Evolutionary conservation across 495 filamentous ascomycete genomes (phyloP).

Genomic region (Bryoglossum gracile): DNA sequence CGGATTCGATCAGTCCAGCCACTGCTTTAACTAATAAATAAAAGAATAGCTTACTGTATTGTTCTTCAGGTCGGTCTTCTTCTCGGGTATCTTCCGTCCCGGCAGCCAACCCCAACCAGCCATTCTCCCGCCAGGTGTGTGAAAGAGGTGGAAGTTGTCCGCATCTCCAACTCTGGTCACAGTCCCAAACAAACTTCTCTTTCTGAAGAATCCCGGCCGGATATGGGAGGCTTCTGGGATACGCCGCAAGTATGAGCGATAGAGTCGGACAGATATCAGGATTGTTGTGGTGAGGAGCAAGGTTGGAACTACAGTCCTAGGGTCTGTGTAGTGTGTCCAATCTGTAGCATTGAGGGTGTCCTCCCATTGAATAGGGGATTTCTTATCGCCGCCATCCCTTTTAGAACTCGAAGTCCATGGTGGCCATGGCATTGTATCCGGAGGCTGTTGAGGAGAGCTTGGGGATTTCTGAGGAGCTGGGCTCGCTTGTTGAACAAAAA

Average conservation of each 20-base stretch:
- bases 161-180: slow-evolving; percentile 96
- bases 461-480: not conserved
- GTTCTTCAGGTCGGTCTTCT: slow-evolving; percentile 59
- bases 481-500: too few species aligned
- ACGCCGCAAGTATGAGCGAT: slow-evolving; percentile 70
- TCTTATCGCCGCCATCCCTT: slow-evolving; percentile 22
- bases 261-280: slow-evolving; percentile 52
- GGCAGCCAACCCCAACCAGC: slow-evolving; percentile 85
- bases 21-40: not conserved
- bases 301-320: slow-evolving; percentile 58
- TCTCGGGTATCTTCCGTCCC: slow-evolving; percentile 56
- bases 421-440: slow-evolving; percentile 26
- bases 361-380: slow-evolving; percentile 39
- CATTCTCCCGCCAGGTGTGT: slow-evolving; percentile 82
- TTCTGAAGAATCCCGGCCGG: slow-evolving; percentile 57
- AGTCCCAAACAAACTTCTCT: slow-evolving; percentile 66
- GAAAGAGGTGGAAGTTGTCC: slow-evolving; percentile 88
- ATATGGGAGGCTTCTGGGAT: slow-evolving; percentile 70
- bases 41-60: slow-evolving; percentile 55
- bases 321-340: slow-evolving; percentile 62
- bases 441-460: slow-evolving; percentile 1
- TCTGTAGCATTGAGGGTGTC: slow-evolving; percentile 47
- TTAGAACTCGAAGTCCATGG: slow-evolving; percentile 21
- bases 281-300: slow-evolving; percentile 61
- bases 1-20: slow-evolving; percentile 3